These are phyloP conservation scores for Melocanna baccifera DNA, from an alignment of 176 grass and related monocot genomes.

Conservation along the genomic window DNA sequence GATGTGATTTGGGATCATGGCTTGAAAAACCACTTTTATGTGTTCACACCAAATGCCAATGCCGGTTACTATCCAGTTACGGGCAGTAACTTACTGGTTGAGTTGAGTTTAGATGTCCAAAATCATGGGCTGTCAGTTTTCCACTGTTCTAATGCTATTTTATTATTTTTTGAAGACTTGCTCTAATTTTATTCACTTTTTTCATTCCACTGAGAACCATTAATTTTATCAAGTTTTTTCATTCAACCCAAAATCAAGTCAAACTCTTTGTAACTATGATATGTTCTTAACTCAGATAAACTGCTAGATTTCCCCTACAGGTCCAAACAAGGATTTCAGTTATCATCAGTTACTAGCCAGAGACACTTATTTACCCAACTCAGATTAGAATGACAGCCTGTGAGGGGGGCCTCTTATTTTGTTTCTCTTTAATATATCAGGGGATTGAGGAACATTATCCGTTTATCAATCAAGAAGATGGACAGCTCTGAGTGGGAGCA, in stretches of 20 bases:
- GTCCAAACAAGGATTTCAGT: neutral
- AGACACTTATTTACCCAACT: neutral
- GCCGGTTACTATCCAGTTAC: neutral
- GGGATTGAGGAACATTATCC: constrained; percentile 79
- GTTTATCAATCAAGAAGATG: constrained; percentile 76
- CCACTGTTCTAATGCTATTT: constrained; percentile 1
- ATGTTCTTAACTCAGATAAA: neutral
- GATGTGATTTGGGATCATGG: constrained; percentile 9
- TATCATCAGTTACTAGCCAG: neutral
- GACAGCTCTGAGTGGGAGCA: constrained; percentile 82
- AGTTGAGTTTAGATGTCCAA: constrained; percentile 17
- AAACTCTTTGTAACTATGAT: neutral
- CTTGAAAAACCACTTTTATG: neutral
- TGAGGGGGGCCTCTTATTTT: neutral
- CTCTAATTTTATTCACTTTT: neutral
- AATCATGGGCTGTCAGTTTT: constrained; percentile 3
- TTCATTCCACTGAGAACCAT: neutral
- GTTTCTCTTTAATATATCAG: constrained; percentile 38
- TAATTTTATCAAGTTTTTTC: neutral
- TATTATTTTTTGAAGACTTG: neutral
- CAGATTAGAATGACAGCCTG: constrained; percentile 1
- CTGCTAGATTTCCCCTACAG: neutral
- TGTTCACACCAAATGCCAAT: neutral
- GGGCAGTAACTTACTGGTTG: neutral
- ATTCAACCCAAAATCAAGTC: neutral